These are phyloP conservation scores for Leccinum fuscescens DNA, from an alignment of 1,284 basidiomycete species.

Conservation along the genomic window DNA sequence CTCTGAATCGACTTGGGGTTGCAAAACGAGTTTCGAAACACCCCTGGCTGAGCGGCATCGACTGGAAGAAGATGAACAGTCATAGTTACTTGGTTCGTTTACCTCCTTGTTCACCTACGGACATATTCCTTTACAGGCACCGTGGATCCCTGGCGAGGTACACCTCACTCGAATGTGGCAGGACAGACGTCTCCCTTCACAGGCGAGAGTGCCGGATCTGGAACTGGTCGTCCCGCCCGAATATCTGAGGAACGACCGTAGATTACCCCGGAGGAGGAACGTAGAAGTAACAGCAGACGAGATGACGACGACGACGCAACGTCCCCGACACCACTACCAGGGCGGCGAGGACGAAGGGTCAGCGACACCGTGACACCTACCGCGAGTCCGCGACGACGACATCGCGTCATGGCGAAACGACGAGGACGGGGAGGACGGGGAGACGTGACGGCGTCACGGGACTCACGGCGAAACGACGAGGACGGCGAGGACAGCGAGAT, in stretches of 20 bases:
- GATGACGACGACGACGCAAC: too few relatives aligned
- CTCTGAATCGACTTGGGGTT: constrained; percentile 40
- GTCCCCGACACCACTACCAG: too few relatives aligned
- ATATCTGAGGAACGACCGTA: constrained; percentile 33
- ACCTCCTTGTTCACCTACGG: neutral
- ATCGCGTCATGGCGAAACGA: too few relatives aligned
- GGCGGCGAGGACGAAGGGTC: too few relatives aligned
- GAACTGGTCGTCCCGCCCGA: constrained; percentile 20
- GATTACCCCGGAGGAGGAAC: constrained; percentile 28
- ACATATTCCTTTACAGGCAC: constrained; percentile 23
- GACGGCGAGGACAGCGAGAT: too few relatives aligned
- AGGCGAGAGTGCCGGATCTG: constrained; percentile 20
- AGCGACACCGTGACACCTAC: too few relatives aligned
- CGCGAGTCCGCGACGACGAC: too few relatives aligned
- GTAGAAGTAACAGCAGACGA: neutral
- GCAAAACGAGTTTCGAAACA: constrained; percentile 35
- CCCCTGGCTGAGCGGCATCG: constrained; percentile 40
- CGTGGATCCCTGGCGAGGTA: constrained; percentile 29
- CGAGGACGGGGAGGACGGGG: too few relatives aligned
- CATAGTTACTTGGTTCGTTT: constrained; percentile 43
- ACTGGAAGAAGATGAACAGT: constrained; percentile 43
- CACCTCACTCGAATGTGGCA: constrained; percentile 26
- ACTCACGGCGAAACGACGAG: too few relatives aligned
- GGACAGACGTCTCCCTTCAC: constrained; percentile 24
- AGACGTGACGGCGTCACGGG: too few relatives aligned